Percentiles rank a stretch among this genome's conserved stretches.
Conservation (phyloP, 345 rosid species). For the Linum usitatissimum region DNA sequence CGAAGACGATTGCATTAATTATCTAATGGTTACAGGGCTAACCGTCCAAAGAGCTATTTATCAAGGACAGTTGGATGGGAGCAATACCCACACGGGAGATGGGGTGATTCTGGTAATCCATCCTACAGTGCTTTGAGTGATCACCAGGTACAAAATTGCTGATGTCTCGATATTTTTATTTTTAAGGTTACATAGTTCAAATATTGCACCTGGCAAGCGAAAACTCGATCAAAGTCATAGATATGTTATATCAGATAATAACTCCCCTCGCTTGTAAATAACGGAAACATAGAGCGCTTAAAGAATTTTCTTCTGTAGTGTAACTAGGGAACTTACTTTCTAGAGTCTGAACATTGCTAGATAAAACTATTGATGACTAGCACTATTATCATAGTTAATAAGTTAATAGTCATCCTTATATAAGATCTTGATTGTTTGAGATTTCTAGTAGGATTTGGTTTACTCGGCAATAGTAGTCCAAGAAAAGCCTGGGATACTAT, state of each 20-base stretch:
- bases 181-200: not conserved
- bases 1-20: slow-evolving; percentile 10
- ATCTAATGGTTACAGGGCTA: slow-evolving; percentile 57
- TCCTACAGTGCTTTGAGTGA: slow-evolving; percentile 78
- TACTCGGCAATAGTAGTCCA: not conserved
- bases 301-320: not conserved
- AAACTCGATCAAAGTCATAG: not conserved
- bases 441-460: not conserved
- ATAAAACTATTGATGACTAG: not conserved
- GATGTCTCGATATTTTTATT: not conserved
- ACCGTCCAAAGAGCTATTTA: slow-evolving; percentile 96
- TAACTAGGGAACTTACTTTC: not conserved
- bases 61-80: slow-evolving; percentile 89
- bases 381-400: not conserved
- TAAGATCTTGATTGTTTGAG: not conserved
- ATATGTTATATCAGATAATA: no score
- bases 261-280: not conserved
- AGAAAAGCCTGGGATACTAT: not conserved
- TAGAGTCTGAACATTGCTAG: not conserved
- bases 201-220: not conserved
- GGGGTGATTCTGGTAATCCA: slow-evolving; percentile 89
- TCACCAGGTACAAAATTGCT: slow-evolving; percentile 47
- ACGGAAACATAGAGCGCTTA: no score
- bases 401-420: not conserved
- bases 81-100: slow-evolving; percentile 76